Evolutionary conservation across 345 rosid species (phyloP).

Genomic region (Dovyalis caffra): DNA sequence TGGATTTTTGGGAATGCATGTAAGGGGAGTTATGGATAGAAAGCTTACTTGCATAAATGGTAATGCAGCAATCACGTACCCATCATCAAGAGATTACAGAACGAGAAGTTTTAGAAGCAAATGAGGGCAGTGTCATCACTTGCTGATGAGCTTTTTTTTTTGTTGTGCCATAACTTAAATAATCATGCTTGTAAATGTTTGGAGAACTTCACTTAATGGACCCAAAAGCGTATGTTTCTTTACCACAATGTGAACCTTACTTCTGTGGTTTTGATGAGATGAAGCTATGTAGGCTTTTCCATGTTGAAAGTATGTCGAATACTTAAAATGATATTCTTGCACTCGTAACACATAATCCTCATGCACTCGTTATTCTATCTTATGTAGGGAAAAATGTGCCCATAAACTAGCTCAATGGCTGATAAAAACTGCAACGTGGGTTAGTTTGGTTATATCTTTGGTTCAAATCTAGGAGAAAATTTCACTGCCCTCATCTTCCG

Average conservation of each 20-base stretch:
- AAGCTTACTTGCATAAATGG: too few relatives aligned
- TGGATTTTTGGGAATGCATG: too few relatives aligned
- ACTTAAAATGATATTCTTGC: not conserved
- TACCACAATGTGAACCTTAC: not conserved
- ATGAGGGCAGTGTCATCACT: too few relatives aligned
- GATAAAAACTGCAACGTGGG: not conserved
- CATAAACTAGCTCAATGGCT: not conserved
- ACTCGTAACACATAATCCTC: not conserved
- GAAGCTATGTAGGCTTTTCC: not conserved
- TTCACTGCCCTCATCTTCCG: not conserved
- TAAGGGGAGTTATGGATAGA: too few relatives aligned
- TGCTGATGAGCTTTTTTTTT: too few relatives aligned
- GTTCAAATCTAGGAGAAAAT: not conserved
- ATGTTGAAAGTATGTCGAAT: not conserved
- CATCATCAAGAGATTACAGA: too few relatives aligned
- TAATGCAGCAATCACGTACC: too few relatives aligned
- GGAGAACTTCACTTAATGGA: too few relatives aligned
- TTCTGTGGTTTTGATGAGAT: not conserved
- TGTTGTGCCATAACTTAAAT: too few relatives aligned
- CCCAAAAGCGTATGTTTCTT: not conserved
- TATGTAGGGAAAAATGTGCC: too few relatives aligned
- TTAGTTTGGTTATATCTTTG: not conserved
- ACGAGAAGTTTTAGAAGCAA: too few relatives aligned
- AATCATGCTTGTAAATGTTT: too few relatives aligned
- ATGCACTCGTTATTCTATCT: not conserved